Conservation (phyloP, 108 stramenopile genomes). For the Stephanodiscus triporus region DNA sequence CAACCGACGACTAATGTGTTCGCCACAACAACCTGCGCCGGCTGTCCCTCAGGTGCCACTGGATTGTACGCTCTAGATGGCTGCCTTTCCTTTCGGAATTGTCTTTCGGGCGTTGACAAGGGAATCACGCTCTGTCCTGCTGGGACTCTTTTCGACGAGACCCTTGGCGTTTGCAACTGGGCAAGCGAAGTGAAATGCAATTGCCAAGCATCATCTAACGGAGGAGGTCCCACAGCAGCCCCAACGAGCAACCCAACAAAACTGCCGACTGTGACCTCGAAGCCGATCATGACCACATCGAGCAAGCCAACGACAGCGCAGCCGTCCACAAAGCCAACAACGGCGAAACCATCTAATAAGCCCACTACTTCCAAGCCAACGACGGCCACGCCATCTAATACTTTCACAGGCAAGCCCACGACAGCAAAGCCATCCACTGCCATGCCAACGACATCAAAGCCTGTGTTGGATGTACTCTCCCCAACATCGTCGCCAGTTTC, state of each 20-base stretch:
- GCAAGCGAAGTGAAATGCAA: background rate
- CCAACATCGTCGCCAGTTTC: slow-evolving; percentile 15
- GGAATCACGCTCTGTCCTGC: too few species aligned
- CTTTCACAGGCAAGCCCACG: background rate
- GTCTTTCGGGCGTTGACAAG: background rate
- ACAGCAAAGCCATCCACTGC: background rate
- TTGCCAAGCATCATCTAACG: background rate
- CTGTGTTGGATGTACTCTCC: slow-evolving; percentile 1
- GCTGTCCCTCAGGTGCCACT: background rate
- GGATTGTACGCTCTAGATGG: background rate
- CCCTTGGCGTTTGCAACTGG: background rate
- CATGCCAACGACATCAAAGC: background rate
- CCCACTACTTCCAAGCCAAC: background rate
- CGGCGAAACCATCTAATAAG: background rate
- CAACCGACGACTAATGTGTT: background rate
- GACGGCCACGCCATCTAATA: background rate
- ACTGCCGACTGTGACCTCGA: too few species aligned
- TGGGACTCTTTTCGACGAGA: background rate
- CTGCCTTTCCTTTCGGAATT: background rate
- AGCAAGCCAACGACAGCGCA: background rate
- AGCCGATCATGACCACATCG: background rate
- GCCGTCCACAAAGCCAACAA: background rate
- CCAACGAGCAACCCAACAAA: background rate
- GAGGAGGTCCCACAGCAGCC: background rate
- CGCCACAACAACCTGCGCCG: background rate